A percentile compares a stretch with the other conserved stretches of the same genome.
Evolutionary conservation across 441 rosid genomes (phyloP).

Genomic region (Theobroma grandiflorum): DNA sequence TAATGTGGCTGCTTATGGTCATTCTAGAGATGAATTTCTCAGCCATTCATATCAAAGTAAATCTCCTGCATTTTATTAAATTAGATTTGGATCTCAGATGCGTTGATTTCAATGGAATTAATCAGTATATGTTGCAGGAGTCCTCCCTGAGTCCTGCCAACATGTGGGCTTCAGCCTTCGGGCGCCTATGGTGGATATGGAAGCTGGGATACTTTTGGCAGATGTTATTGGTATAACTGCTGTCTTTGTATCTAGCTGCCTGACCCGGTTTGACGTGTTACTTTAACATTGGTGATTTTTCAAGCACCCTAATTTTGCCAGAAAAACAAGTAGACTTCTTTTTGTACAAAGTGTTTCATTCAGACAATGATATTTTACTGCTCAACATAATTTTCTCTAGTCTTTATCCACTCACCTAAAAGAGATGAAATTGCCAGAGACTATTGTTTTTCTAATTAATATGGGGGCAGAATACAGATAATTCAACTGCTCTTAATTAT

Average conservation of each 20-base stretch:
- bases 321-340: not conserved
- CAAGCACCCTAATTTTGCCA: not conserved
- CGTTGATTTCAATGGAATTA: not conserved
- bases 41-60: not conserved
- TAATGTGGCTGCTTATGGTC: not conserved
- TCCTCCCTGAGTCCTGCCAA: not conserved
- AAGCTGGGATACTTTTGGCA: not conserved
- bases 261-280: not conserved
- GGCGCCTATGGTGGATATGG: not conserved
- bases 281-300: not conserved
- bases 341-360: not conserved
- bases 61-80: not conserved
- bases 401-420: not conserved
- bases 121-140: slow-evolving; percentile 2
- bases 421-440: not conserved
- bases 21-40: not conserved
- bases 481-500: not conserved
- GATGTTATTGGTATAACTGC: not conserved
- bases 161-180: not conserved
- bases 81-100: not conserved
- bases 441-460: not conserved
- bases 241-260: not conserved
- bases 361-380: not conserved
- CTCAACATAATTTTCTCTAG: not conserved
- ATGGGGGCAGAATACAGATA: not conserved